Evolutionary conservation across 495 filamentous ascomycete genomes (phyloP).

Genomic region (Lindgomyces ingoldianus): DNA sequence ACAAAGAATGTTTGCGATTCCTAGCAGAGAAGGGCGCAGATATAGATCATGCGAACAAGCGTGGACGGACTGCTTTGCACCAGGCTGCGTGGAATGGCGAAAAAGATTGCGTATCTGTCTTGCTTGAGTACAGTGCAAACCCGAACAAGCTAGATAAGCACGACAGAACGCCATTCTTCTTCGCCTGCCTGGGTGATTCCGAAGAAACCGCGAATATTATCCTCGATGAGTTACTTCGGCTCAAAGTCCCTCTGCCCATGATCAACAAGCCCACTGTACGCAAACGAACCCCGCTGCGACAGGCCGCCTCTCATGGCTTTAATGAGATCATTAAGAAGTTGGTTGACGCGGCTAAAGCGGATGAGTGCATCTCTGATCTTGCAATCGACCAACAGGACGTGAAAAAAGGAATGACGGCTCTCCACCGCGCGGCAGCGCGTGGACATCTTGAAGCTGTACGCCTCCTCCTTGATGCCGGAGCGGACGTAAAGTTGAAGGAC

Average conservation of each 20-base stretch:
- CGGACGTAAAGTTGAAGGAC: not conserved
- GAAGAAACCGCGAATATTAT: not conserved
- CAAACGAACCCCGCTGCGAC: not conserved
- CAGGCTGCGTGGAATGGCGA: not conserved
- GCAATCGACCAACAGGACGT: conserved; percentile 23
- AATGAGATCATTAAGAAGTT: not conserved
- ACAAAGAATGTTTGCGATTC: not conserved
- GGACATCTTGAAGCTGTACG: conserved; percentile 19
- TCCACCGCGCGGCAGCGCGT: conserved; percentile 26
- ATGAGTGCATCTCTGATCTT: conserved; percentile 5
- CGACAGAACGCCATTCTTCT: not conserved
- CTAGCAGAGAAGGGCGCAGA: not conserved
- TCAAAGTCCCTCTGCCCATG: not conserved
- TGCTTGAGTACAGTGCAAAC: not conserved
- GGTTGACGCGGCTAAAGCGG: not conserved
- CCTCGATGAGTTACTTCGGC: not conserved
- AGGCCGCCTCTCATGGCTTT: not conserved
- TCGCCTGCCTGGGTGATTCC: not conserved
- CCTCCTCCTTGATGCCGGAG: not conserved
- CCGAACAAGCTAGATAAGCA: not conserved
- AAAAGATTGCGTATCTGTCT: not conserved
- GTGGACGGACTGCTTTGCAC: not conserved
- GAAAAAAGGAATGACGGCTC: conserved; percentile 26
- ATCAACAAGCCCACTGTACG: not conserved
- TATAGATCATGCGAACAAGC: not conserved